A percentile compares a stretch with the other conserved stretches of the same genome.
Conservation (phyloP, 169 alveolate species). For the Cryptosporidium ubiquitum region DNA sequence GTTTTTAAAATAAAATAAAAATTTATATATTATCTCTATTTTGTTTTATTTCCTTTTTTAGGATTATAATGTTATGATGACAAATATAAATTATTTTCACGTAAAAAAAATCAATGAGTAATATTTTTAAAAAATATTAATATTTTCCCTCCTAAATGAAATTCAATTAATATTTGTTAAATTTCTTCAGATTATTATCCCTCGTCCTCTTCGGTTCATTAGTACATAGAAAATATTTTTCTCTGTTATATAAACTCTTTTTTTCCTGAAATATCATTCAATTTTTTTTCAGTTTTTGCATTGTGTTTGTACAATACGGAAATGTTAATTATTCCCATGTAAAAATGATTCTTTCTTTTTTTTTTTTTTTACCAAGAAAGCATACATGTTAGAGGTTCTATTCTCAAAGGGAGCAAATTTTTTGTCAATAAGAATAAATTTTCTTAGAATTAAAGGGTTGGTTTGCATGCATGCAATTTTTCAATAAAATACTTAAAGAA, state of each 20-base stretch:
- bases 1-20: not conserved
- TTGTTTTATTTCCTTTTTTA: not conserved
- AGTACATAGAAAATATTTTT: not conserved
- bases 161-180: not conserved
- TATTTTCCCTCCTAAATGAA: slow-evolving; percentile 8
- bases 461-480: not conserved
- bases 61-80: not conserved
- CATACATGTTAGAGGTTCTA: not conserved
- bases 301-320: not conserved
- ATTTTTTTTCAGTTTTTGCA: too few species aligned
- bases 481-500: not conserved
- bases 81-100: not conserved
- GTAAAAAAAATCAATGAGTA: too few species aligned
- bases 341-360: not conserved
- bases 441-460: not conserved
- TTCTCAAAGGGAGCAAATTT: not conserved
- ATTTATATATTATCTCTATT: not conserved
- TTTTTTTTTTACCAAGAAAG: not conserved
- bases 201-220: not conserved
- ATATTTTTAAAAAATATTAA: not conserved
- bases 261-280: not conserved
- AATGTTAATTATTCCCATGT: not conserved
- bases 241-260: not conserved
- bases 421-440: not conserved
- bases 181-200: not conserved